Conservation (phyloP, 1,284 basidiomycete species). For the Cystobasidium slooffiae region DNA sequence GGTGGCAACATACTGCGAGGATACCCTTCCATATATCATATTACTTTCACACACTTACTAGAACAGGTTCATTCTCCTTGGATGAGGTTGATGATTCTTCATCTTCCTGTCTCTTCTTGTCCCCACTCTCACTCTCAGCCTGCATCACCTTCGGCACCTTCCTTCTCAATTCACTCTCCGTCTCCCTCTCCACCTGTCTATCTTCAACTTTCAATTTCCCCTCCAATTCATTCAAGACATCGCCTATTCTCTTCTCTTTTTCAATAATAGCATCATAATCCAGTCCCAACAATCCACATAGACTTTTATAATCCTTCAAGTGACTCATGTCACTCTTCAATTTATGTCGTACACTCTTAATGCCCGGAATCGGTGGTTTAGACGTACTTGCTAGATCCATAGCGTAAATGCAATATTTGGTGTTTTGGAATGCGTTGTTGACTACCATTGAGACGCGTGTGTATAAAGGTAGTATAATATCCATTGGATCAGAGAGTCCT, state of each 20-base stretch:
- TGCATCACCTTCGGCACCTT: conserved; percentile 46
- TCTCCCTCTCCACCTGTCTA: conserved; percentile 45
- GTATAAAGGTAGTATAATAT: conserved; percentile 74
- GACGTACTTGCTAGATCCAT: conserved; percentile 50
- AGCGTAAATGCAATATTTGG: conserved; percentile 81
- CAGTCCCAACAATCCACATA: conserved; percentile 65
- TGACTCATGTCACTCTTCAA: conserved; percentile 65
- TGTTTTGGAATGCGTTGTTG: conserved; percentile 71
- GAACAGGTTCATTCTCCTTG: conserved; percentile 13
- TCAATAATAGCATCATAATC: conserved; percentile 37
- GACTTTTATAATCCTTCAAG: conserved; percentile 70
- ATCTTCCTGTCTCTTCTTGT: conserved; percentile 34
- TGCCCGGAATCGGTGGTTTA: conserved; percentile 58
- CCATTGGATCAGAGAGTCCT: conserved; percentile 72
- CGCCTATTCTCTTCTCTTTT: conserved; percentile 2
- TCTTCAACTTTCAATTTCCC: conserved; percentile 36
- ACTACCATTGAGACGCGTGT: conserved; percentile 68
- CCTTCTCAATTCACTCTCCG: conserved; percentile 53
- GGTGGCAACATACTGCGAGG: no score
- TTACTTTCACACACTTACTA: no score
- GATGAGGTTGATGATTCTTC: conserved; percentile 29
- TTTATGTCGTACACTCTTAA: conserved; percentile 66
- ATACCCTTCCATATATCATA: no score
- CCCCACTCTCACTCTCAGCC: no score
- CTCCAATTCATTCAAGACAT: conserved; percentile 28